Base-by-base conservation (phyloP, 768 basidiomycete genomes). In the Amanita phalloides region DNA sequence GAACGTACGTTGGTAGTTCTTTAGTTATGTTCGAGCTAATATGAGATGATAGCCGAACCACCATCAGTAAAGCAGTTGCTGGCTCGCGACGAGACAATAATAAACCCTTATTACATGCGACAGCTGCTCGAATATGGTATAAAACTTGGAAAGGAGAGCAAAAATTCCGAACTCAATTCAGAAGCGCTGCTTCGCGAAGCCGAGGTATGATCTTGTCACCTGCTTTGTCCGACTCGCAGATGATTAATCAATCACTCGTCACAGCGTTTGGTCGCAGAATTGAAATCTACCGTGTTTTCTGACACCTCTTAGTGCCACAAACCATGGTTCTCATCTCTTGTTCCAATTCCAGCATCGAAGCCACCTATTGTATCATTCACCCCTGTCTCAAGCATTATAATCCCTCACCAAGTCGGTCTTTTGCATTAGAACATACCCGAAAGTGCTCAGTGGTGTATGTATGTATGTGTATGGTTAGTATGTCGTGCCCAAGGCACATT, bases 91-190 rank as follows among this genome's bases (percentile, higher is more conserved):
- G 84, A 89, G 62, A 81, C 82, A 0, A 71, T 89, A 49, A 89
- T 90, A 60, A 84, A 82, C 56, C 83, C 85, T 2, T 78, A 84
- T 62, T 89, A 85, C 65, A 89, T 90, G 87, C 69, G 70, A 49
- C 87, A 90, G 58, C 62, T 90, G 44, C 67, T 90, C 41, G 64
- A 77, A 54, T 87, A 89, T 60, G 84, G 85, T 6, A 81, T 90
- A 55, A 74, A 70, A 51, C 70, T 85, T 2, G 83, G 84, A 11
- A 47, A 33, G 26, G 68, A 64, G 48, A 56, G 66, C 17, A 63
- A 67, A 55, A 66, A 61, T 6, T 65, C 66, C 14, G 65, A 70
- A 35, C 69, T 77, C 56, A 69, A 73, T 54, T 64, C 66, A 3
- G 80, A 79, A 25, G 64, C 66, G 11, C 62, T 85, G 32, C 52